Evolutionary conservation across 306 rosid species (phyloP).

Genomic region (Trifolium repens): DNA sequence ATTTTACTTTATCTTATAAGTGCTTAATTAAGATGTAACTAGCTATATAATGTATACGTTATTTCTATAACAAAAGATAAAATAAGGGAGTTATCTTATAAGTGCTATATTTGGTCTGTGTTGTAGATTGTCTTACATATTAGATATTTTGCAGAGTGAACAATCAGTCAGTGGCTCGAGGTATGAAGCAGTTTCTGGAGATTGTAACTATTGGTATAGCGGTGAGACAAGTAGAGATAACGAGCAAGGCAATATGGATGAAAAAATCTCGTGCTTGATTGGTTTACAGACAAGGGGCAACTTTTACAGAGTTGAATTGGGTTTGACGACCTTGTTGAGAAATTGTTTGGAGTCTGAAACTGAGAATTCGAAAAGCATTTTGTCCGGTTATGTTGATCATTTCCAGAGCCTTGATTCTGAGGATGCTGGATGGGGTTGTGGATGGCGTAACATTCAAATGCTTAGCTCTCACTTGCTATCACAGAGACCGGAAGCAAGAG

Average conservation of each 20-base stretch:
- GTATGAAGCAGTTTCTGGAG: slow-evolving; percentile 33
- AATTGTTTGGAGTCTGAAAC: slow-evolving; percentile 74
- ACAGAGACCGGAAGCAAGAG: slow-evolving; percentile 60
- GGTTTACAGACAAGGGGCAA: slow-evolving; percentile 56
- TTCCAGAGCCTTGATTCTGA: slow-evolving; percentile 65
- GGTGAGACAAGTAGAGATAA: slow-evolving; percentile 38
- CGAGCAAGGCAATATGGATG: slow-evolving; percentile 43
- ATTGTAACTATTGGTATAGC: slow-evolving; percentile 30
- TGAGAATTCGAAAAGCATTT: slow-evolving; percentile 52
- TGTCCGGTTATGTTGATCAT: slow-evolving; percentile 75
- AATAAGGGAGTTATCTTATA: too few species aligned
- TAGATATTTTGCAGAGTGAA: slow-evolving; percentile 48
- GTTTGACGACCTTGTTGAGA: slow-evolving; percentile 67
- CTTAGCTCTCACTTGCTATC: slow-evolving; percentile 72
- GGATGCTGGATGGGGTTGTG: slow-evolving; percentile 91
- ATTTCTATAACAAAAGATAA: too few species aligned
- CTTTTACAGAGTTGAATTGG: slow-evolving; percentile 63
- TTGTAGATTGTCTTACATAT: too few species aligned
- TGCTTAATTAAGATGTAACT: too few species aligned
- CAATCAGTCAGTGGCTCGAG: slow-evolving; percentile 33
- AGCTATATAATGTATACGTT: too few species aligned
- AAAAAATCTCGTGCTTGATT: slow-evolving; percentile 59
- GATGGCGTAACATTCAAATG: slow-evolving; percentile 91
- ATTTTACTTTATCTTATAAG: too few species aligned
- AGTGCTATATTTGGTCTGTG: too few species aligned